These are phyloP conservation scores for Reticulascus tulasneorum DNA, from an alignment of 2,329 filamentous ascomycete genomes.

Conservation along the genomic window DNA sequence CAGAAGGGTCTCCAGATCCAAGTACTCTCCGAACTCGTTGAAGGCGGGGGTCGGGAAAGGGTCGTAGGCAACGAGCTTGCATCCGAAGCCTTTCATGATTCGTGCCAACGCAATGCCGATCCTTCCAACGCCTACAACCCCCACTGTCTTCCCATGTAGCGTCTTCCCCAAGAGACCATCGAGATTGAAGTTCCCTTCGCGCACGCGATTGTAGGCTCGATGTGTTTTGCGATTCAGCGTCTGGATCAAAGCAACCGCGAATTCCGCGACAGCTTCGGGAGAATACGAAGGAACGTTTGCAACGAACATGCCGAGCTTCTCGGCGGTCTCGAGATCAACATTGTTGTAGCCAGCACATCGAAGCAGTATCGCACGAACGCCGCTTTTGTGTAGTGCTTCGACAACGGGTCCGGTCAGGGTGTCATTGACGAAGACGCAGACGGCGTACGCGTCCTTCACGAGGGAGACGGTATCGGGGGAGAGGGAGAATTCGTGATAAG, in stretches of 20 bases:
- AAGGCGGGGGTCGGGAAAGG: slow-evolving; percentile 49
- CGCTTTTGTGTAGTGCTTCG: slow-evolving; percentile 40
- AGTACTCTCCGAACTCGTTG: slow-evolving; percentile 45
- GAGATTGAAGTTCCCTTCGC: slow-evolving; percentile 65
- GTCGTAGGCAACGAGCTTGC: slow-evolving; percentile 58
- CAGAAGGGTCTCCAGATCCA: slow-evolving; percentile 51
- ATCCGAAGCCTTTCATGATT: slow-evolving; percentile 64
- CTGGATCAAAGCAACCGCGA: slow-evolving; percentile 63
- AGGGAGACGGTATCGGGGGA: slow-evolving; percentile 52
- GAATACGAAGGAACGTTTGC: slow-evolving; percentile 66
- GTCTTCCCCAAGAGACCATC: slow-evolving; percentile 61
- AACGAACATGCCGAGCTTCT: slow-evolving; percentile 53
- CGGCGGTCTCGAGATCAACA: slow-evolving; percentile 55
- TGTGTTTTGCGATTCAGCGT: slow-evolving; percentile 66
- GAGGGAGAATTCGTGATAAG: slow-evolving; percentile 57
- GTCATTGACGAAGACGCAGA: slow-evolving; percentile 70
- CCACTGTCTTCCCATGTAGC: slow-evolving; percentile 61
- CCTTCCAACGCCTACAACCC: slow-evolving; percentile 60
- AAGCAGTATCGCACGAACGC: slow-evolving; percentile 56
- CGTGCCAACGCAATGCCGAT: slow-evolving; percentile 60
- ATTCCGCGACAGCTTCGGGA: slow-evolving; percentile 67
- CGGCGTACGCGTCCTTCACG: slow-evolving; percentile 42
- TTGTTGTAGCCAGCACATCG: slow-evolving; percentile 69
- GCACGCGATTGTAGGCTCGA: slow-evolving; percentile 63
- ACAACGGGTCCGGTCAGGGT: slow-evolving; percentile 48